These are phyloP conservation scores for Botrytis elliptica DNA, from an alignment of 2,329 filamentous ascomycete genomes.

Conservation along the genomic window DNA sequence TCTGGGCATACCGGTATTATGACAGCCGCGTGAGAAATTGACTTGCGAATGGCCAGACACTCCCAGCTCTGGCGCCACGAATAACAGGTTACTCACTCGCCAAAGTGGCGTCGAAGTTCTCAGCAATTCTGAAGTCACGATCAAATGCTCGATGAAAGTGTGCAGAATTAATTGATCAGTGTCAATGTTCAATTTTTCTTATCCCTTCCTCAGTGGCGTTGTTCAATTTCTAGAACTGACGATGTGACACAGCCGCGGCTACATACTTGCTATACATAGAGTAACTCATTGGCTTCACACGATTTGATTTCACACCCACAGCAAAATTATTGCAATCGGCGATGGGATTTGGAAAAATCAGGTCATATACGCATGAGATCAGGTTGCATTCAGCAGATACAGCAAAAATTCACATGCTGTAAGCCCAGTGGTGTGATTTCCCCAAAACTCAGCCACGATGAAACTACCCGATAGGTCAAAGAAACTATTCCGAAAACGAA, in stretches of 20 bases:
- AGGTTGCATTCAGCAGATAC: neutral
- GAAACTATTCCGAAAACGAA: neutral
- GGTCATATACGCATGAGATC: neutral
- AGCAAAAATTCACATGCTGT: neutral
- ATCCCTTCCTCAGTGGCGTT: neutral
- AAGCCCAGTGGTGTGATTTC: constrained; percentile 10
- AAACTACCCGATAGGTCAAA: constrained; percentile 3
- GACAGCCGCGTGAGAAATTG: neutral
- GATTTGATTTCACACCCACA: neutral
- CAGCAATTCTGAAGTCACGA: neutral
- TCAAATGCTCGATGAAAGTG: neutral
- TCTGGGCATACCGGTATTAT: neutral
- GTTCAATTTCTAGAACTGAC: neutral
- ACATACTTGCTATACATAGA: neutral
- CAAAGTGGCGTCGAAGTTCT: neutral
- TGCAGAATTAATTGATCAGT: neutral
- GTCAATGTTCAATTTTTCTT: neutral
- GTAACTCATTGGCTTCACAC: neutral
- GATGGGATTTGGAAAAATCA: neutral
- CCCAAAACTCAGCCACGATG: neutral
- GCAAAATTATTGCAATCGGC: neutral
- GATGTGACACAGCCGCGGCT: neutral
- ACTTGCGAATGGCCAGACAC: neutral
- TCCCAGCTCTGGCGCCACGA: neutral
- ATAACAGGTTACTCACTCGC: neutral